Base-by-base conservation (phyloP, 371 early-diverging fungal genomes). In the Mycotypha africana region DNA sequence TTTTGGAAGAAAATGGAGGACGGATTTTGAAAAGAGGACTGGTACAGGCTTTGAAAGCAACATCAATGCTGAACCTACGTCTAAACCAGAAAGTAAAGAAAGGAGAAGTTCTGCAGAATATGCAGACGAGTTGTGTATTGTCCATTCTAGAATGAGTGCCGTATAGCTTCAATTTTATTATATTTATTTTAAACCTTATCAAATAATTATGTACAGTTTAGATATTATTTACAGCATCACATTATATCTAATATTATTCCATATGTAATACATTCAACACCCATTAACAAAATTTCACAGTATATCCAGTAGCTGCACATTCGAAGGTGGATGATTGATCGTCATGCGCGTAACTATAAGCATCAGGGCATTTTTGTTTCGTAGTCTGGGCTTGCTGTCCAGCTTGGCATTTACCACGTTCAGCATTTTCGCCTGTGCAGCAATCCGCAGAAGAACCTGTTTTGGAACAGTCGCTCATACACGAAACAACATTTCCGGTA, bases 331-430 rank as follows among this genome's bases (percentile, higher is more conserved):
- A 58, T 3, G 34, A 14, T 14, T 53, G 50, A 43, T 58, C 59
- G 42, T 58, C 59, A 14, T 58, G 53, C 4, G 53, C 49, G 43
- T 43, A 50, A 37, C 56, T 58, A 42, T 72, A 72, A 15, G 64
- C 66, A 45, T 72, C 69, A 0, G 73, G 73, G 30, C 73, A 72
- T 14, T 56, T 47, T 0, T 38, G 14, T 32, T 72, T 72, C 30
- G 68, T 47, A 42, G 14, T 28, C 4, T 34, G 12, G 6, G 67
- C 36, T 15, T 47, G 44, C 0, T 33, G 5, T 20, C 60, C 57
- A 8, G 63, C 50, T 21, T 57, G 53, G 38, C 72, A 71, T 4
- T 22, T 14, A 8, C 45, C 28, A 0, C 69, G 73, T 9, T 30
- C 39, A 46, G 65, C 60, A 34, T 66, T 39, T 1, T 10, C 14